Evolutionary conservation across 306 rosid genomes (phyloP), one percentile per base, ranked within the genome.

Genomic region (Vigna nakashimae): DNA sequence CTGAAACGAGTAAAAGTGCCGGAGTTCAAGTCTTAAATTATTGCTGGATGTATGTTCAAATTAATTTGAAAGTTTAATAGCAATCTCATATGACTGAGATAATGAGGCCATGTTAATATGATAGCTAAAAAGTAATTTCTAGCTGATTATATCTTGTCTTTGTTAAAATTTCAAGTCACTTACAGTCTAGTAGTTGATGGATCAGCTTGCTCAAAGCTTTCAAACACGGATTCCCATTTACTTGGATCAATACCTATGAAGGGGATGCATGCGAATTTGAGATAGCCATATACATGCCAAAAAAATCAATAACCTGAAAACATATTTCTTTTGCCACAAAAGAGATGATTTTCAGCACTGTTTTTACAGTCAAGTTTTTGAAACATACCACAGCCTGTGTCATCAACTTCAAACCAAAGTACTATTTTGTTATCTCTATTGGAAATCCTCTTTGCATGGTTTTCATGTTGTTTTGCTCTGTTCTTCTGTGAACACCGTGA

Each of bases 181-280:
- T 75, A 95, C 99, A 94, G 86, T 83, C 99, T 85, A 62, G 98
- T 95, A 56, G 99, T 95, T 55, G 99, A 91, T 83, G 96, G 99
- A 83, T 95, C 99, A 26, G 96, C 99, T 86, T 95, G 99, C 87
- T 95, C 99, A 82, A 95, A 95, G 91, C 99, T 95, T 85, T 95
- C 99, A 49, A 95, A 95, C 77, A 95, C 99, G 17, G 97, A 89
- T 63, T 95, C 97, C 99, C 98, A 95, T 88, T 95, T 95, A 76
- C 94, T 80, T 49, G 96, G 90, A 86, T 92, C 99, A 80, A 95
- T 95, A 51, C 99, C 99, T 95, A 71, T n/a, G 69, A 78, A 42
- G 5, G 63, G 40, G 56, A 40, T 48, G 38, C 22, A 73, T 48
- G 56, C 60, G 69, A 80, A 77, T n/a, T 34, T 70, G 12, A 65